phyloP scores from a whole-genome alignment of 2,329 filamentous ascomycete species.

The Sporothrix protearum region DNA sequence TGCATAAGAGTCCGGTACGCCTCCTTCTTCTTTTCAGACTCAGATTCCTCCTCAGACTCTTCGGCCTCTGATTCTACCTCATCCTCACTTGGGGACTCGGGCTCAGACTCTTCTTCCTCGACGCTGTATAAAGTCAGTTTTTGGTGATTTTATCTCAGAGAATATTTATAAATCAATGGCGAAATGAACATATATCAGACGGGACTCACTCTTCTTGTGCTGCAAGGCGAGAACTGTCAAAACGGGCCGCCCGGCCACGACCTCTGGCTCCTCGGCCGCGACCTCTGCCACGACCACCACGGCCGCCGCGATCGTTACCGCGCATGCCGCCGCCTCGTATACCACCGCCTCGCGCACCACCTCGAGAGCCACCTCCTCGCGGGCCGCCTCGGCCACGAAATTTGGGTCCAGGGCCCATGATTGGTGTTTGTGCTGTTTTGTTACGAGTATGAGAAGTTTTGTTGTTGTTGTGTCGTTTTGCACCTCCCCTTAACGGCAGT shows the following conservation, averaged over 20 bases:
- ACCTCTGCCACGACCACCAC: conserved; percentile 28
- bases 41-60: conserved; percentile 48
- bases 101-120: conserved; percentile 9
- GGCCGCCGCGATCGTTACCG: conserved; percentile 13
- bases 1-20: conserved; percentile 59
- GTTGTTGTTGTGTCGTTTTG: conserved; percentile 11
- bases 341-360: conserved; percentile 31
- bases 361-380: conserved; percentile 20
- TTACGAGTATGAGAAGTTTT: background rate
- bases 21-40: conserved; percentile 27
- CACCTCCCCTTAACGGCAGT: background rate
- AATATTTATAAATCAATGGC: background rate
- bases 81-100: conserved; percentile 28
- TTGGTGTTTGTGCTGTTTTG: background rate
- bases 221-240: conserved; percentile 46
- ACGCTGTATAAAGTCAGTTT: conserved; percentile 14
- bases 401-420: conserved; percentile 40
- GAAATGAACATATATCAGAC: background rate
- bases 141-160: background rate
- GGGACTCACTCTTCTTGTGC: conserved; percentile 43
- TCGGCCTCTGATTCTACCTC: conserved; percentile 36
- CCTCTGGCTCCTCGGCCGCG: conserved; percentile 31
- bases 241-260: conserved; percentile 38
- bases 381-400: conserved; percentile 33
- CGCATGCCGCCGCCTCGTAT: conserved; percentile 30